Base-by-base conservation (phyloP, 805 yeast species). In the Starmerella cellae region DNA sequence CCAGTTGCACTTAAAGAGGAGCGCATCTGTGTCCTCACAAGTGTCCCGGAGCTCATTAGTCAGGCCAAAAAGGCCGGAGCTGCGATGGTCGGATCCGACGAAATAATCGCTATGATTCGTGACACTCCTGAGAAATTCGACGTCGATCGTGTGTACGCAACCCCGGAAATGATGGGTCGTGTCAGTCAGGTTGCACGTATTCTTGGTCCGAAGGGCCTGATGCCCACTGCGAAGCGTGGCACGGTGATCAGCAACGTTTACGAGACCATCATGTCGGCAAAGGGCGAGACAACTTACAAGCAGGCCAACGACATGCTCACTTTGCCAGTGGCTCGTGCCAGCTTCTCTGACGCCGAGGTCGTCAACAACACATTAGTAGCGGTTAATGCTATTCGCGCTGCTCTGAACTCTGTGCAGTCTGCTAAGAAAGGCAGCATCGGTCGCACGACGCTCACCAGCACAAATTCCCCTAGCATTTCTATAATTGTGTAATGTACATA, bases 171-270 rank as follows among this genome's bases (percentile, higher is more conserved):
- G 44, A 71, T 72, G 19, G 61, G 71, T n/a, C 68, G 70, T 21
- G 66, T 91, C 49, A 57, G 53, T n/a, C 70, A 73, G 44, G 65
- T 83, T 19, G 95, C 91, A n/a, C 74, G 85, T 55, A 65, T 71
- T 10, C 69, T 91, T 53, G 97, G 97, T 45, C 94, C 94, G 26
- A 75, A 70, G 55, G 94, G 94, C 20, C 69, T 91, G 52, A 79
- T 87, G 82, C 97, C 98, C 37, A 71, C 73, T 35, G 77, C 73
- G 13, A 85, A 84, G 64, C 80, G 77, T 57, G 94, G 94, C 16
- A 85, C 95, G 1, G 91, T 88, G 8, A 65, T 79, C 1, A 71
- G 73, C n/a, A 75, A 84, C 53, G 63, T 84, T 24, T 65, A 64
- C 18, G 59, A 60, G 6, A 62, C 79, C 44, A 68, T 87, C 45